phyloP scores from a whole-genome alignment of 768 basidiomycete genomes.

The Tylopilus rubrobrunneus region DNA sequence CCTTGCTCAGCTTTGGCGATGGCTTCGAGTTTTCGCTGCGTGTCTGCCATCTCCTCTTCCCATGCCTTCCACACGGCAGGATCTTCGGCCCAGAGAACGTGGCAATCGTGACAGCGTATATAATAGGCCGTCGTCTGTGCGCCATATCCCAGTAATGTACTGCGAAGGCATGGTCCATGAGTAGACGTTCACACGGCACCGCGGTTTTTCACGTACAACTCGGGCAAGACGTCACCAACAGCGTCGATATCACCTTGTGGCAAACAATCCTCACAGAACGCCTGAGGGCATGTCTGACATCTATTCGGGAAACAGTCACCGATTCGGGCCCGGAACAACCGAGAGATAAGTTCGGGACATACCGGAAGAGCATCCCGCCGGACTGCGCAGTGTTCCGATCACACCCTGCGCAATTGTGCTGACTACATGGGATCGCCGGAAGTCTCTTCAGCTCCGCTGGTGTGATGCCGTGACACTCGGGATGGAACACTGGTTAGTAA shows the following conservation, averaged over 20 bases:
- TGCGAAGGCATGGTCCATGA: constrained; percentile 22
- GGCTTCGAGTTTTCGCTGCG: constrained; percentile 32
- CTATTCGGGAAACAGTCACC: constrained; percentile 23
- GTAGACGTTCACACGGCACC: not conserved
- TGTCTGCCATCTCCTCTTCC: constrained; percentile 40
- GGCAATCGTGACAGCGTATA: constrained; percentile 51
- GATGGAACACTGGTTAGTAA: constrained; percentile 46
- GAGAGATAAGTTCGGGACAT: not conserved
- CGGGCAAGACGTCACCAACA: constrained; percentile 53
- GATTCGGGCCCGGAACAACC: constrained; percentile 3
- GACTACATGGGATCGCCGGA: constrained; percentile 37
- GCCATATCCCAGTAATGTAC: constrained; percentile 39
- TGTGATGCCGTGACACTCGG: constrained; percentile 42
- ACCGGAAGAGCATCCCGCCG: constrained; percentile 62
- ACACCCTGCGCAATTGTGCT: constrained; percentile 50
- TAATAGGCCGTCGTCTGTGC: constrained; percentile 38
- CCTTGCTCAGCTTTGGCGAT: not conserved
- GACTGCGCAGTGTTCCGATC: constrained; percentile 40
- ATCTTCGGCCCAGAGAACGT: constrained; percentile 33
- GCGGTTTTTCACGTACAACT: constrained; percentile 42
- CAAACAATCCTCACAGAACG: constrained; percentile 62
- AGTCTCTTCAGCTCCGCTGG: constrained; percentile 26
- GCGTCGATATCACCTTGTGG: constrained; percentile 46
- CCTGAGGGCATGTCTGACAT: constrained; percentile 56
- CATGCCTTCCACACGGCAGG: constrained; percentile 39